These are phyloP conservation scores for Balansia obtecta DNA, from an alignment of 2,329 filamentous ascomycete genomes.

Conservation along the genomic window DNA sequence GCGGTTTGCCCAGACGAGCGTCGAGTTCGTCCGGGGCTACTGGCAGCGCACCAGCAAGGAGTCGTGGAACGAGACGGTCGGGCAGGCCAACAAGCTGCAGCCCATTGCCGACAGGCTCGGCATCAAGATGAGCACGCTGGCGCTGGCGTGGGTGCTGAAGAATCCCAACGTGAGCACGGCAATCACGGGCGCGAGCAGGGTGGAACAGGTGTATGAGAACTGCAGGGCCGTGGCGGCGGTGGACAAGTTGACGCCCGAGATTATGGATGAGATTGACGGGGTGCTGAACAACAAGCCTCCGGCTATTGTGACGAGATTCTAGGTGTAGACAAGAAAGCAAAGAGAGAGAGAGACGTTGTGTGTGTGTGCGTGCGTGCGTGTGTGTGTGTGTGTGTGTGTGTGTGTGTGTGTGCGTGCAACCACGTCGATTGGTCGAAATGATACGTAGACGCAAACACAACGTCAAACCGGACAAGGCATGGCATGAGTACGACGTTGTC, in stretches of 20 bases:
- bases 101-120: constrained; percentile 53
- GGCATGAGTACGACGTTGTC: no score
- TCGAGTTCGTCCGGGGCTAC: constrained; percentile 42
- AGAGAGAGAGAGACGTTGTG: no score
- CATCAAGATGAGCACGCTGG: constrained; percentile 42
- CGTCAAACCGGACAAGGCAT: background rate
- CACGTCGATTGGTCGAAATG: background rate
- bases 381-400: no score
- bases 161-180: constrained; percentile 50
- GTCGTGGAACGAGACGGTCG: constrained; percentile 41
- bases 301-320: constrained; percentile 23
- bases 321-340: background rate
- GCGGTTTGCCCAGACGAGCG: constrained; percentile 41
- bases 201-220: constrained; percentile 49
- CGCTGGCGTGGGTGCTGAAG: constrained; percentile 50
- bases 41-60: constrained; percentile 39
- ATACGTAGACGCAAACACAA: background rate
- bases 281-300: constrained; percentile 47
- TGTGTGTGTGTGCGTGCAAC: no score
- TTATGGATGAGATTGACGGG: constrained; percentile 46
- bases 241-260: constrained; percentile 44
- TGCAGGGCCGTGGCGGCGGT: constrained; percentile 37
- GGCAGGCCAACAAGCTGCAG: constrained; percentile 46
- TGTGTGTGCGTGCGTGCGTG: no score
- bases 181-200: constrained; percentile 46